Evolutionary conservation across 495 filamentous ascomycete genomes (phyloP).

Genomic region (Annulohypoxylon nitens): DNA sequence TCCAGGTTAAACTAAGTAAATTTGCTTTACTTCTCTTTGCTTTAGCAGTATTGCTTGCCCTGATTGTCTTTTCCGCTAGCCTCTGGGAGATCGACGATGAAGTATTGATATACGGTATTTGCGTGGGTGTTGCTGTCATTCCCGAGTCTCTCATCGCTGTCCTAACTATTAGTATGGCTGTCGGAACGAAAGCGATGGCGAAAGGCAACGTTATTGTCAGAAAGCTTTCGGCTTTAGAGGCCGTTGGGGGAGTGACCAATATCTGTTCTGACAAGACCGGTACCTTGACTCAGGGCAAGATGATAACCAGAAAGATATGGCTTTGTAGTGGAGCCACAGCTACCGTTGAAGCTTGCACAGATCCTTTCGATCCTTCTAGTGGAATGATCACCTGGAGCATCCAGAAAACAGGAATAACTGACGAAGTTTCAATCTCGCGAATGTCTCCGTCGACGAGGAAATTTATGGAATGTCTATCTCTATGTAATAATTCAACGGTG

Average conservation of each 20-base stretch:
- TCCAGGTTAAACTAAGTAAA: constrained; percentile 77
- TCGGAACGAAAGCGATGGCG: constrained; percentile 80
- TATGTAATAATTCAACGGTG: constrained; percentile 77
- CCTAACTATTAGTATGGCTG: constrained; percentile 80
- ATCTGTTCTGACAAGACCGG: constrained; percentile 76
- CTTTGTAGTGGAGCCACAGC: constrained; percentile 54
- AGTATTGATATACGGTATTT: constrained; percentile 76
- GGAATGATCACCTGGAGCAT: constrained; percentile 47
- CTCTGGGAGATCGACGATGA: constrained; percentile 70
- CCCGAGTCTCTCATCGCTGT: constrained; percentile 82
- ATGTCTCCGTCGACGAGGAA: constrained; percentile 39
- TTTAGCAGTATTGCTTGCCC: constrained; percentile 75
- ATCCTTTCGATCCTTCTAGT: constrained; percentile 67
- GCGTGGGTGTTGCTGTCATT: constrained; percentile 78
- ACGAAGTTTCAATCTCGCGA: constrained; percentile 26
- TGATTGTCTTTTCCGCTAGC: constrained; percentile 75
- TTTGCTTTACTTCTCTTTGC: constrained; percentile 77
- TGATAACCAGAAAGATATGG: constrained; percentile 67
- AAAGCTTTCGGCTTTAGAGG: constrained; percentile 74
- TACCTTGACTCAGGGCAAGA: constrained; percentile 71
- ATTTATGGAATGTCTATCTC: constrained; percentile 68
- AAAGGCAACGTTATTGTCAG: constrained; percentile 76
- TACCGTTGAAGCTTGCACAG: constrained; percentile 54
- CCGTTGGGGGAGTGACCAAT: constrained; percentile 69
- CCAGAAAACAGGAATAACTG: constrained; percentile 40